A percentile compares a stretch with the other conserved stretches of the same genome.
Evolutionary conservation across 2,329 filamentous ascomycete genomes (phyloP).

Genomic region (Pseudocercospora macadamiae): DNA sequence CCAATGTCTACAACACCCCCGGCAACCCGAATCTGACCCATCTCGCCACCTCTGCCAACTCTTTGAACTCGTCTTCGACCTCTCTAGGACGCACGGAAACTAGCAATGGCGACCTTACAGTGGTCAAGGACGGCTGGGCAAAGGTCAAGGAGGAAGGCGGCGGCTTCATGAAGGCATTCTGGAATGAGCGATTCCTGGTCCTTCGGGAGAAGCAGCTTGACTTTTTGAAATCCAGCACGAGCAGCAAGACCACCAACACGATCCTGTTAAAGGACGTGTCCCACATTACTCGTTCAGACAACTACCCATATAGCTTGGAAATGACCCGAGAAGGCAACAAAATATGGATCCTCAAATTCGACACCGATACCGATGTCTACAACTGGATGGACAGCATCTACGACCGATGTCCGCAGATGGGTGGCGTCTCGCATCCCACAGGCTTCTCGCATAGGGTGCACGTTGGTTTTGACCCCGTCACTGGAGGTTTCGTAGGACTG

Average conservation of each 20-base stretch:
- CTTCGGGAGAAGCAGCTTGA: constrained; percentile 91
- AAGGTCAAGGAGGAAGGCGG: constrained; percentile 88
- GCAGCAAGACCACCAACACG: constrained; percentile 78
- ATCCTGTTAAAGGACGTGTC: constrained; percentile 85
- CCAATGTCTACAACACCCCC: constrained; percentile 69
- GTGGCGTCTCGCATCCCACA: constrained; percentile 95
- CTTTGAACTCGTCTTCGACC: constrained; percentile 41
- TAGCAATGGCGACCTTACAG: constrained; percentile 40
- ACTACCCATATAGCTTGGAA: constrained; percentile 89
- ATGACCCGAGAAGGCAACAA: constrained; percentile 86
- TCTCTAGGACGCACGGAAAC: constrained; percentile 47
- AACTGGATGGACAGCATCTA: constrained; percentile 99
- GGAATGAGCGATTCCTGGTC: constrained; percentile 91
- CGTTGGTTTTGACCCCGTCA: constrained; percentile 94
- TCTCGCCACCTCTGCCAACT: constrained; percentile 37
- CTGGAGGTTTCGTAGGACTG: constrained; percentile 90
- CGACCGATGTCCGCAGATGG: constrained; percentile 94
- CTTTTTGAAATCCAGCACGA: constrained; percentile 88
- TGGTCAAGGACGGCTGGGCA: constrained; percentile 69
- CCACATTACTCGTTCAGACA: constrained; percentile 87
- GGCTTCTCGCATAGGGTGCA: constrained; percentile 98
- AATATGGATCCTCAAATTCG: constrained; percentile 88
- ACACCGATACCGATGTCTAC: constrained; percentile 94
- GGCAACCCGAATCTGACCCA: constrained; percentile 65
- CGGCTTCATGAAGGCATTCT: constrained; percentile 61